Evolutionary conservation across 495 filamentous ascomycete genomes (phyloP), one percentile per base, ranked within the genome.

Genomic region (Penicillium soppii): DNA sequence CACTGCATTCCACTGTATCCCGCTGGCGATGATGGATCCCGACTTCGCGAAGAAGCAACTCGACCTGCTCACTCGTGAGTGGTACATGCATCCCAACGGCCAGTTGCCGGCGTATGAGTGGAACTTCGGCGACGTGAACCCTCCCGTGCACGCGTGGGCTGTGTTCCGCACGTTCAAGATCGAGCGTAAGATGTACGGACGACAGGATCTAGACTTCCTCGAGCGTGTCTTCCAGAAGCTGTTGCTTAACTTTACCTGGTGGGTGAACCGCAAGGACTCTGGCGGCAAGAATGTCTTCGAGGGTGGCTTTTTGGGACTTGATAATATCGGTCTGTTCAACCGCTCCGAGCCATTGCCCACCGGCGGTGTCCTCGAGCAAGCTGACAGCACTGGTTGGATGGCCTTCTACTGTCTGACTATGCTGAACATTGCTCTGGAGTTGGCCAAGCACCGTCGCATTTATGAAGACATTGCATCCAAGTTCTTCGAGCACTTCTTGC

Each of bases 81-180:
- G 92, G 92, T 97, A 97, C 76, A 96, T 96, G 87, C 92, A 97
- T 74, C 92, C 92, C 15, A 97, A 97, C 60, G 92, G 92, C 37
- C 92, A 97, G 69, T 75, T 97, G 40, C 87, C 89, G 21, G 81
- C 83, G 6, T 97, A 97, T 55, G 94, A 97, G 69, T 97, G 92
- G 92, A 97, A 97, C 65, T 97, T 97, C 75, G 84, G 91, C 43
- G 92, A 97, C 59, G 92, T 96, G 47, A 97, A 97, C 62, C 92
- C 92, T 7, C 92, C 92, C 0, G 92, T 97, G 7, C 92, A 97
- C 65, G 94, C 92, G 10, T 97, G 92, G 92, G 86, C 92, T 9
- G 87, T 88, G 0, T 97, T 97, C 79, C 78, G 92, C 15, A 88
- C 86, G 2, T 97, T 97, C 80, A 97, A 97, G 72, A 97, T 97